Base-by-base conservation (phyloP, 106 monocot genomes). In the Acorus gramineus region DNA sequence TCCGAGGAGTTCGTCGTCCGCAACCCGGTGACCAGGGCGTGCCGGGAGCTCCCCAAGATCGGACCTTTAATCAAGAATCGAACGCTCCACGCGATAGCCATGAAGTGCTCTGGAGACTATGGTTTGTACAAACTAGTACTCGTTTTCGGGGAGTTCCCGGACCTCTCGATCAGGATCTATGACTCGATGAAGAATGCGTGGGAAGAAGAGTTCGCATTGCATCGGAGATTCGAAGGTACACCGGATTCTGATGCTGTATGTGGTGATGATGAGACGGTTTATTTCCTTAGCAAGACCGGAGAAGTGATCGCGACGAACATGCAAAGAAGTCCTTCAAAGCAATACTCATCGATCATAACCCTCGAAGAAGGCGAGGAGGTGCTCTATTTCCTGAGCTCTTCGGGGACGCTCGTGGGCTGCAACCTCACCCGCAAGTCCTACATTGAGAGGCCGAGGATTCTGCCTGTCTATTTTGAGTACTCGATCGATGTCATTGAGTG, bases 201-300 rank as follows among this genome's bases (percentile, higher is more conserved):
- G 93, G 81, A 79, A 48, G 77, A 77, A 11, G 74, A 79, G 62
- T 55, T 73, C 7, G 3, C 8, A 11, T 47, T 88, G 14, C 48
- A n/a, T 4, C 68, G 67, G 7, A 79, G 42, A 28, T 8, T 71
- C 5, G 70, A 60, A 14, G 53, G 52, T 48, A 76, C 74, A 10
- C 6, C 53, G 3, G 79, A 70, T 14, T 45, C 59, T 2, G 72
- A 66, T 3, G 60, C 66, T 1, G 10, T 28, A 1, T 28, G 28
- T 28, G 28, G 13, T 14, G 69, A 47, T 0, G 78, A 74, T 43
- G 91, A 83, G 4, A 61, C 67, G 4, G 62, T 89, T 4, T 93
- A 89, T 63, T 93, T 89, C 65, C 86, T 93, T 8, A 84, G 81
- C 79, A 93, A 93, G 68, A 56, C 89, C 2, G 93, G 93, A 4